Evolutionary conservation across 2,329 filamentous ascomycete species (phyloP).

Genomic region (Arthrobotrys musiformis): DNA sequence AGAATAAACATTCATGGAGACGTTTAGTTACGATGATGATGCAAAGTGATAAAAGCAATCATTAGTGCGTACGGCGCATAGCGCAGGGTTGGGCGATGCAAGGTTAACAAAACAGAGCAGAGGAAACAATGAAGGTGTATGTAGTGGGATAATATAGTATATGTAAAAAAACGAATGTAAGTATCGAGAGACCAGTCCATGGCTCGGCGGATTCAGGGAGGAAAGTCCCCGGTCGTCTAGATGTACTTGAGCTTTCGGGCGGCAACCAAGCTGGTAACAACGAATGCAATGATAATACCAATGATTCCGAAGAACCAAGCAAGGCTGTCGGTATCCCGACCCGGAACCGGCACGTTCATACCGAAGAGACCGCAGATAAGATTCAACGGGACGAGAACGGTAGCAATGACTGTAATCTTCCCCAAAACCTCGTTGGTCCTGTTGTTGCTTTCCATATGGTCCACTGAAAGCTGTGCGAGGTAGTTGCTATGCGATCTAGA

Average conservation of each 20-base stretch:
- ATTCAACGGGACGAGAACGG: slow-evolving; percentile 98
- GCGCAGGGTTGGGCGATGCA: background rate
- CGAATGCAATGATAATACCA: slow-evolving; percentile 44
- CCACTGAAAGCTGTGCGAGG: slow-evolving; percentile 81
- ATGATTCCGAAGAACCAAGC: slow-evolving; percentile 77
- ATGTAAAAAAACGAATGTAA: slow-evolving; percentile 8
- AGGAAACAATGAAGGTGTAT: background rate
- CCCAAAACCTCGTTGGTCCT: slow-evolving; percentile 92
- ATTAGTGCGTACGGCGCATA: background rate
- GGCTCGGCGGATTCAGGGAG: background rate
- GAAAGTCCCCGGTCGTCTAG: slow-evolving; percentile 12
- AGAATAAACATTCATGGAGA: background rate
- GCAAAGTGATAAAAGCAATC: background rate
- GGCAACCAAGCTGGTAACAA: slow-evolving; percentile 36
- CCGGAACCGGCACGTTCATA: slow-evolving; percentile 97
- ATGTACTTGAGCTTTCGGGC: slow-evolving; percentile 45
- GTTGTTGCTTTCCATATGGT: slow-evolving; percentile 94
- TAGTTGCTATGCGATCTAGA: slow-evolving; percentile 95
- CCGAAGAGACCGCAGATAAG: slow-evolving; percentile 98
- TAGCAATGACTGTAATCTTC: slow-evolving; percentile 93
- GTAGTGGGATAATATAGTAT: slow-evolving; percentile 5
- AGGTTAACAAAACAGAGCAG: background rate
- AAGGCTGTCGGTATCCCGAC: slow-evolving; percentile 83
- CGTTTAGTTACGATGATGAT: background rate
- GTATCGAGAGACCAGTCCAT: background rate